Percentiles rank a stretch among this genome's conserved stretches.
Evolutionary conservation across 768 basidiomycete genomes (phyloP).

Genomic region (Collybia sp.): DNA sequence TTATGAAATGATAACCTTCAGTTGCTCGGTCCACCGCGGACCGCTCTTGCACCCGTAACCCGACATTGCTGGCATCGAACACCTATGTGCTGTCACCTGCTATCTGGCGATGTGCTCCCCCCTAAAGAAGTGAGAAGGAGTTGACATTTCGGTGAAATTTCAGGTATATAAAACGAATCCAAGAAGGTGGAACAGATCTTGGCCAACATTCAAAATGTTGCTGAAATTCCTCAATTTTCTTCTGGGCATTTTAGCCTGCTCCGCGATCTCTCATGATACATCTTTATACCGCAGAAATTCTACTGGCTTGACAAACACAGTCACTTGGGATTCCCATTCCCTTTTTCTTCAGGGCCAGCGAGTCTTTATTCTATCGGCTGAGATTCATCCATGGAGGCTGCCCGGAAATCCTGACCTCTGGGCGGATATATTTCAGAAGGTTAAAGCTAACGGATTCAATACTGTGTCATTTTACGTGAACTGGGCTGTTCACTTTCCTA

Average conservation of each 20-base stretch:
- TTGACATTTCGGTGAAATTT: neutral
- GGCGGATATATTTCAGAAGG: slow-evolving; percentile 58
- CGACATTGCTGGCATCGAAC: no score
- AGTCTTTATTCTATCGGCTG: slow-evolving; percentile 54
- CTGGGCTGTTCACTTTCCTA: slow-evolving; percentile 53
- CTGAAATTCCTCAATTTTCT: slow-evolving; percentile 6
- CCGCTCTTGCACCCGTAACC: no score
- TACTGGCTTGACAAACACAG: slow-evolving; percentile 41
- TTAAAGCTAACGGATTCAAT: slow-evolving; percentile 59
- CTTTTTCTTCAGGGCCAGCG: slow-evolving; percentile 54
- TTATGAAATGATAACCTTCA: no score
- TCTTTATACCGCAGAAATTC: slow-evolving; percentile 22
- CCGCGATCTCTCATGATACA: slow-evolving; percentile 1
- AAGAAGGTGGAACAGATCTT: neutral
- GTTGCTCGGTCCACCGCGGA: no score
- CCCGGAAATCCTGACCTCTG: slow-evolving; percentile 48
- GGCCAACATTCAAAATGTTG: slow-evolving; percentile 3
- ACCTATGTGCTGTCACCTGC: no score
- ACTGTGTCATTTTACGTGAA: slow-evolving; percentile 56
- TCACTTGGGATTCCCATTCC: slow-evolving; percentile 59
- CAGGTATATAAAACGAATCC: neutral
- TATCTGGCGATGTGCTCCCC: no score
- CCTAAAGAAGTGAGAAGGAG: no score
- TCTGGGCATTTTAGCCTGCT: slow-evolving; percentile 7
- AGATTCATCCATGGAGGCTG: slow-evolving; percentile 58